Percentiles rank a stretch among this genome's conserved stretches.
Conservation (phyloP, 768 basidiomycete species). For the Mrakia hoshinonis region DNA sequence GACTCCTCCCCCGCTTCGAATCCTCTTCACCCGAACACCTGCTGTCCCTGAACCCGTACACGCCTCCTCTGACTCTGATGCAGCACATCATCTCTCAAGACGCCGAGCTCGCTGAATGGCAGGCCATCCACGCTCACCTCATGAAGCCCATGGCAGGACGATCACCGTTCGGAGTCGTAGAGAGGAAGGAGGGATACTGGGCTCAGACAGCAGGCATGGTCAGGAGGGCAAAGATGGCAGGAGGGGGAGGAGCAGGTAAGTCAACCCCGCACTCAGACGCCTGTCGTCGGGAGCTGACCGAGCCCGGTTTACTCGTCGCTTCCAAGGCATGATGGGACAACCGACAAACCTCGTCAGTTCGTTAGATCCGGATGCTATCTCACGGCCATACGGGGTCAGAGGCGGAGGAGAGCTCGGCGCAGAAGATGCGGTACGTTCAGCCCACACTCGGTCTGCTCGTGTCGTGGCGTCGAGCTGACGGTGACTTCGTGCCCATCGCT, state of each 20-base stretch:
- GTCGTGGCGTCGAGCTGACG: neutral
- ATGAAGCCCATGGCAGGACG: neutral
- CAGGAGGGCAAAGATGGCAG: conserved; percentile 54
- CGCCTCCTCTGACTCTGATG: conserved; percentile 64
- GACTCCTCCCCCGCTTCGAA: conserved; percentile 54
- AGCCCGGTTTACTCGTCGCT: neutral
- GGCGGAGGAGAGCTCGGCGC: conserved; percentile 48
- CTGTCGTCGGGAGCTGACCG: conserved; percentile 42
- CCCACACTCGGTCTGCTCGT: neutral
- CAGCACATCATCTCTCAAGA: conserved; percentile 63
- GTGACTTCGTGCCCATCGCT: conserved; percentile 17
- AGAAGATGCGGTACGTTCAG: conserved; percentile 58
- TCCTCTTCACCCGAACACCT: conserved; percentile 51
- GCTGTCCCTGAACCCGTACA: conserved; percentile 67
- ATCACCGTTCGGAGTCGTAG: conserved; percentile 12
- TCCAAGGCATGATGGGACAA: conserved; percentile 47
- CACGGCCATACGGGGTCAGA: conserved; percentile 49
- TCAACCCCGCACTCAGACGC: conserved; percentile 80
- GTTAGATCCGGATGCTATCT: conserved; percentile 74
- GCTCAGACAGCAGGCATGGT: conserved; percentile 35
- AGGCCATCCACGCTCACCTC: conserved; percentile 13
- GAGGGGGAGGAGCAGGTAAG: conserved; percentile 47
- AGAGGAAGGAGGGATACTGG: conserved; percentile 14
- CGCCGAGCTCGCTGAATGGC: conserved; percentile 65
- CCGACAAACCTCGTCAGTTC: conserved; percentile 50